Evolutionary conservation across 179 eudicot species (phyloP), one percentile per base, ranked within the genome.

Genomic region (Silene vulgaris): DNA sequence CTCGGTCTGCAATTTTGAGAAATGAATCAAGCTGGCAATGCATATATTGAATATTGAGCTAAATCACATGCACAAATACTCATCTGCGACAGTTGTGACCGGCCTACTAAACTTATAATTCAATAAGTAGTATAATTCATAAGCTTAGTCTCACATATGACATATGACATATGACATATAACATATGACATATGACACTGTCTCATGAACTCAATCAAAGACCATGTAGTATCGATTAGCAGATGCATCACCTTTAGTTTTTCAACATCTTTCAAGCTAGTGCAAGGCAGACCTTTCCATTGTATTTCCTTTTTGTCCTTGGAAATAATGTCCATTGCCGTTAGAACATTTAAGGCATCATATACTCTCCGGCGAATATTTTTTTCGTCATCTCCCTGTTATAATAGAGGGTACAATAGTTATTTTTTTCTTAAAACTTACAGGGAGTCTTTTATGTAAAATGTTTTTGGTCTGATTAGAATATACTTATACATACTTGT

Each of bases 301-400:
- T 89, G 97, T 76, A 94, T 92, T 75, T 94, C 98, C 78, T 94
- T 94, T 74, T 89, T 92, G 77, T 92, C 98, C 82, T 92, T 92
- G n/a, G 96, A 88, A 43, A 94, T 92, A 48, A 94, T 91, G 78
- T 94, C 97, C 90, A 94, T 84, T 17, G 98, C 98, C 94, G 90
- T 92, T 70, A 94, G 84, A 73, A 94, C 98, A 83, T 94, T 94
- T 76, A 94, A 74, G 14, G 98, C 96, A 84, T 94, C 98, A 79
- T 94, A 94, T 29, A 94, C 98, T 83, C 98, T 86, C 60, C 98
- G 88, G 63, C 97, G 83, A 66, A 94, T 94, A 77, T 94, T 94
- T 81, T 94, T 94, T 82, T 88, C 97, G 43, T 94, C 97, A 74
- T 84, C 86, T 72, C 87, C 92, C 80, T 82, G 88, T 93, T 43